phyloP scores from a whole-genome alignment of 2,329 filamentous ascomycete genomes.

The Fusarium goolgardi region DNA sequence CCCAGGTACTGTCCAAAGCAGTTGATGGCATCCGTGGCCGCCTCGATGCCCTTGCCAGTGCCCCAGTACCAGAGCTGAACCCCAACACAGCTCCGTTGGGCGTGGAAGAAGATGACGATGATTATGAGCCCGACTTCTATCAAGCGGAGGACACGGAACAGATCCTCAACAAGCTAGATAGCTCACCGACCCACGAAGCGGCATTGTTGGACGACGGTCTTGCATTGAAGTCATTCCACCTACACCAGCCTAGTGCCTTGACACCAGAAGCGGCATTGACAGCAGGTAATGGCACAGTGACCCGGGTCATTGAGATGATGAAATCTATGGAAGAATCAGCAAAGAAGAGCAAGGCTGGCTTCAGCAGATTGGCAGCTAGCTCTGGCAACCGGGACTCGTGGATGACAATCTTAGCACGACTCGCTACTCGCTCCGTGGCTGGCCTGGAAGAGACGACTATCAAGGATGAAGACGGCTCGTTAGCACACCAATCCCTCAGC shows the following conservation, averaged over 20 bases:
- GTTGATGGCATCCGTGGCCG: slow-evolving; percentile 72
- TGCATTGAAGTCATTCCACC: slow-evolving; percentile 79
- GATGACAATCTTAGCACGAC: slow-evolving; percentile 85
- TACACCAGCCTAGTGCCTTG: slow-evolving; percentile 81
- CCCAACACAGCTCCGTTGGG: slow-evolving; percentile 70
- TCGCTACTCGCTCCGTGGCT: slow-evolving; percentile 82
- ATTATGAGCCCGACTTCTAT: slow-evolving; percentile 91
- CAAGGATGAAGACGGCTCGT: slow-evolving; percentile 66
- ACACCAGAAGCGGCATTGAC: slow-evolving; percentile 77
- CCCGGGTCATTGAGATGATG: slow-evolving; percentile 83
- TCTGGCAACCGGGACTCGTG: slow-evolving; percentile 89
- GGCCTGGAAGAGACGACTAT: slow-evolving; percentile 72
- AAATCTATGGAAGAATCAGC: slow-evolving; percentile 75
- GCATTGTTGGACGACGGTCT: slow-evolving; percentile 58
- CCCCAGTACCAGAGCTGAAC: slow-evolving; percentile 61
- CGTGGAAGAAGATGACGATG: slow-evolving; percentile 82
- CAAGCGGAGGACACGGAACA: slow-evolving; percentile 82
- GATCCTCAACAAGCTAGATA: slow-evolving; percentile 80
- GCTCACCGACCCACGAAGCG: slow-evolving; percentile 65
- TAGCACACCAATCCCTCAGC: slow-evolving; percentile 62
- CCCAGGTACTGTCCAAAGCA: slow-evolving; percentile 75
- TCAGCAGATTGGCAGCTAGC: slow-evolving; percentile 85
- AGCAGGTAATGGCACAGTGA: slow-evolving; percentile 78
- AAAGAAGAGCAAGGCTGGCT: slow-evolving; percentile 75
- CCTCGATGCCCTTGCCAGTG: slow-evolving; percentile 58